These are phyloP conservation scores for Monascus purpureus DNA, from an alignment of 495 filamentous ascomycete species.

Conservation along the genomic window DNA sequence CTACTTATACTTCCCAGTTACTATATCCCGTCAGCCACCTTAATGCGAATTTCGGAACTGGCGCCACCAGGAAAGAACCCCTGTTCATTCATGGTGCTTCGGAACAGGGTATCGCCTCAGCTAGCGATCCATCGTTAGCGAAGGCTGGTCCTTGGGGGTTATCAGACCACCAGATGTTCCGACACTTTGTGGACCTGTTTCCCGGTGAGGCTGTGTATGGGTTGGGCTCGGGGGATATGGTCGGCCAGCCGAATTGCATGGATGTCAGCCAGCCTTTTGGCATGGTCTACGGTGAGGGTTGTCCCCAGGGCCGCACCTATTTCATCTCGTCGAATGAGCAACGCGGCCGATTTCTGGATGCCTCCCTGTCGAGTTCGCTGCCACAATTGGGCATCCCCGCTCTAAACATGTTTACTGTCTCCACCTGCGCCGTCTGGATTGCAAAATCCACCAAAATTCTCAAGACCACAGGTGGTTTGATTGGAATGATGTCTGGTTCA, in stretches of 20 bases:
- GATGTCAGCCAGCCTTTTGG: slow-evolving; percentile 77
- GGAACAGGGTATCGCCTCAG: slow-evolving; percentile 56
- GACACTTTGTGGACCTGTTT: slow-evolving; percentile 61
- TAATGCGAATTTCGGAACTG: slow-evolving; percentile 51
- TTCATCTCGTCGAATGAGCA: slow-evolving; percentile 62
- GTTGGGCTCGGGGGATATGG: slow-evolving; percentile 57
- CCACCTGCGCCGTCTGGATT: slow-evolving; percentile 76
- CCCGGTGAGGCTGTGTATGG: slow-evolving; percentile 66
- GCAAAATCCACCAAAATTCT: slow-evolving; percentile 65
- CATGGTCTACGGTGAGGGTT: slow-evolving; percentile 72
- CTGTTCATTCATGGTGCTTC: slow-evolving; percentile 69
- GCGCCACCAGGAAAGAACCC: slow-evolving; percentile 52
- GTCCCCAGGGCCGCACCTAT: slow-evolving; percentile 63
- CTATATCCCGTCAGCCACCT: slow-evolving; percentile 60
- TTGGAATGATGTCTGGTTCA: slow-evolving; percentile 75
- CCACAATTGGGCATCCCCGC: slow-evolving; percentile 56
- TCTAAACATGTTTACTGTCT: slow-evolving; percentile 43
- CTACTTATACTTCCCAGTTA: slow-evolving; percentile 73
- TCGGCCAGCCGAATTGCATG: slow-evolving; percentile 71
- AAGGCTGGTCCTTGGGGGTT: slow-evolving; percentile 80
- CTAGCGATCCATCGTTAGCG: slow-evolving; percentile 59
- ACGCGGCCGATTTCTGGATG: slow-evolving; percentile 58
- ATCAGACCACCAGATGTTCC: slow-evolving; percentile 55
- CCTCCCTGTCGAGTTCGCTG: slow-evolving; percentile 32
- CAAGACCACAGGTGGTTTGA: slow-evolving; percentile 56